Conservation (phyloP, 1,284 basidiomycete species). For the Rhizoctonia solani region DNA sequence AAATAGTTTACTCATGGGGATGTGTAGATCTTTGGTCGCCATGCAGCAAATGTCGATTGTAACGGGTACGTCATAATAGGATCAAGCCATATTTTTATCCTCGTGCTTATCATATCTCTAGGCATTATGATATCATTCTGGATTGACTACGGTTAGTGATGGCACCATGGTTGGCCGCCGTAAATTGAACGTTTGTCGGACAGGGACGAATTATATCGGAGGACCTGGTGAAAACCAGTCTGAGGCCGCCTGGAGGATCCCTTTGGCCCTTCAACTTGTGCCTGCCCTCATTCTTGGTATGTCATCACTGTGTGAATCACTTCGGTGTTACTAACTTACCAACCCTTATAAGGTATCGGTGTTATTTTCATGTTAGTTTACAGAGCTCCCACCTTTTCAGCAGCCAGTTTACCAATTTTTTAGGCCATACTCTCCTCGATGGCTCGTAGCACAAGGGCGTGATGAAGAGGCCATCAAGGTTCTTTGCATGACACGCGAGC, state of each 20-base stretch:
- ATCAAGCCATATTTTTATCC: neutral
- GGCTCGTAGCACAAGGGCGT: conserved; percentile 71
- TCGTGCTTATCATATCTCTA: conserved; percentile 8
- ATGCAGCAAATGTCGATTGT: conserved; percentile 79
- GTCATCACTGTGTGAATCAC: neutral
- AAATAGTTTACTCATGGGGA: neutral
- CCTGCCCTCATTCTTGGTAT: conserved; percentile 69
- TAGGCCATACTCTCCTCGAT: conserved; percentile 49
- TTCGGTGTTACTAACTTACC: neutral
- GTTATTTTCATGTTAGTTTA: conserved; percentile 72
- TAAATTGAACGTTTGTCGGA: neutral
- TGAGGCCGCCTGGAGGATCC: conserved; percentile 75
- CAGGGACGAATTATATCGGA: conserved; percentile 72
- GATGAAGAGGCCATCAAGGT: conserved; percentile 73
- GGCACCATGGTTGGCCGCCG: neutral
- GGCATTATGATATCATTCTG: conserved; percentile 64
- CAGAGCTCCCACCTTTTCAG: neutral
- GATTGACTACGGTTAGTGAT: conserved; percentile 46
- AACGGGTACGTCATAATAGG: neutral
- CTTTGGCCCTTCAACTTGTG: conserved; percentile 73
- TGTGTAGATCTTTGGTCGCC: conserved; percentile 62
- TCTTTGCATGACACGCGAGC: conserved; percentile 62
- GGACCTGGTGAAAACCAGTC: conserved; percentile 56
- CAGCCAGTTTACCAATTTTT: neutral
- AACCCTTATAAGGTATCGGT: conserved; percentile 46